Base-by-base conservation (phyloP, 2,329 filamentous ascomycete species). In the Thielaviopsis populi region DNA sequence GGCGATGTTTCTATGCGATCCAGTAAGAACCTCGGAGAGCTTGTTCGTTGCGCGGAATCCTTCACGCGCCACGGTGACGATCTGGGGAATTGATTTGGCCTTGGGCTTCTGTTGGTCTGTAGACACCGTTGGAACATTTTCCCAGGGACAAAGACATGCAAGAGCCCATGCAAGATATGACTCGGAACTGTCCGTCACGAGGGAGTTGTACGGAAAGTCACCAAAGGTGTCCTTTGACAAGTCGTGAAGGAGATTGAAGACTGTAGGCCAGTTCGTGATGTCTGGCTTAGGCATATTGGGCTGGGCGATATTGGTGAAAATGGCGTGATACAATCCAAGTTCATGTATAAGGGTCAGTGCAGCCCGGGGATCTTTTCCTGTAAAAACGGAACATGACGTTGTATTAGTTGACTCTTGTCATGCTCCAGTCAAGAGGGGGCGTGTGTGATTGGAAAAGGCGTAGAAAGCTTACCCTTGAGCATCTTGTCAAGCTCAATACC, bases 401-500 rank as follows among this genome's bases (percentile, higher is more conserved):
- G 59, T 19, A 50, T 42, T 63, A 62, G 27, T 15, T 24, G 24
- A 37, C 6, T 19, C 17, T n/a, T 27, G n/a, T 3, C 11, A 17
- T 46, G 6, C 37, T 6, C 37, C 53, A 50, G 19, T 10, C 6
- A 33, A 3, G 33, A 37, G 33, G 33, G 3, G 10, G 33, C 3
- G 33, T 4, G 10, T 10, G 33, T 7, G 33, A 10, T 37, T 37
- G 30, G 33, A 58, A n/a, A 3, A 4, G 6, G 37, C 43, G 17
- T 17, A 13, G 22, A 8, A 42, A 10, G 59, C 67, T 65, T 71
- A 81, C 88, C 87, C 73, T 83, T 86, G 19, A 97, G 77, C 85
- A 95, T 95, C 78, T 97, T 97, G 71, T 92, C 88, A 2, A 96
- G 70, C 72, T 99, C 94, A 3, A 87, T 81, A 0, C 90, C 89